Evolutionary conservation across 495 filamentous ascomycete species (phyloP), one percentile per base, ranked within the genome.

Genomic region (Lophium mytilinum): DNA sequence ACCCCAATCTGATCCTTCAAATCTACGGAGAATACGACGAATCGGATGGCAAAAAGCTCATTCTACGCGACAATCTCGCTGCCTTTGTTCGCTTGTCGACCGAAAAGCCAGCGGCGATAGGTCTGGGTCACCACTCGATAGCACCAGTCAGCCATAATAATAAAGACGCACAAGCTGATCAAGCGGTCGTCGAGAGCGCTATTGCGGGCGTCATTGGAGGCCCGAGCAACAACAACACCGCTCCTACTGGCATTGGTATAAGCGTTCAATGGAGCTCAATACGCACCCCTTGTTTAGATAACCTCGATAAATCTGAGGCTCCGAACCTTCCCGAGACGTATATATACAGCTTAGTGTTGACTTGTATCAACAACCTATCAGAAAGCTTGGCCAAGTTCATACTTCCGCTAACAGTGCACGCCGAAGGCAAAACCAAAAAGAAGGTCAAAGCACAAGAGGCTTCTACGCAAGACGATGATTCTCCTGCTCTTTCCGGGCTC

Each of bases 311-410:
- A 68, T 77, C 82, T 3, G 92, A 97, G 35, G 78, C 93, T 4
- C 89, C 92, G 4, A 53, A 70, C 9, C 79, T 93, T 40, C 93
- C 93, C 1, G 90, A 96, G 50, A 94, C 94, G 0, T 98, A 98
- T 65, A 80, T 96, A 30, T 96, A 98, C 71, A 86, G 85, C 62
- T 77, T 98, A 14, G 88, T 89, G 7, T 75, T 98, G 12, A 86
- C 86, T 1, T 97, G 94, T 69, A 83, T 98, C 52, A 89, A 85
- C 53, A 84, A 80, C 2, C 79, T 98, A 58, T 91, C 92, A 0
- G 93, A 98, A 67, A 88, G 88, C 9, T 78, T 98, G 21, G 94
- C 92, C 18, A 94, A 89, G 65, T 94, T 94, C 63, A 85, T 96
- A 43, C 77, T 98, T 30, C 93, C 93, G 0, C 71, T 98, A 47